Evolutionary conservation across 148 eudicot genomes (phyloP).

Genomic region (Rhododendron griersonianum): DNA sequence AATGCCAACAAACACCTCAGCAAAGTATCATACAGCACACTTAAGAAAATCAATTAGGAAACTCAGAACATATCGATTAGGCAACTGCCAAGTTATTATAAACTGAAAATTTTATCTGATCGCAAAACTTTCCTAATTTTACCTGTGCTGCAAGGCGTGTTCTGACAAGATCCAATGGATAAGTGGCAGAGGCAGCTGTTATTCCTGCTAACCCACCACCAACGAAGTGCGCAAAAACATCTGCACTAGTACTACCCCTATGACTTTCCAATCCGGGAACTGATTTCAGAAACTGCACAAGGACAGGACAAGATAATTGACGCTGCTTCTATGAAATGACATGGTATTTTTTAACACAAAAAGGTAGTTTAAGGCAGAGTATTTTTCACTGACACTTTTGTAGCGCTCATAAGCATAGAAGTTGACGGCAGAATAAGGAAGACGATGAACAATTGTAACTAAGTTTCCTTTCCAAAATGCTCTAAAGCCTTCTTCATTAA

Average conservation of each 20-base stretch:
- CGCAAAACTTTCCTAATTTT: neutral
- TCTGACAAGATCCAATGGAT: constrained; percentile 56
- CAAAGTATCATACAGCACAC: neutral
- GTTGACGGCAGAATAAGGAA: constrained; percentile 80
- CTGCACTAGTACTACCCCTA: constrained; percentile 31
- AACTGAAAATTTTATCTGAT: neutral
- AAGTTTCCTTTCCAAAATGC: constrained; percentile 95
- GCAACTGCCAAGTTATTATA: neutral
- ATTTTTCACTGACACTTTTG: constrained; percentile 56
- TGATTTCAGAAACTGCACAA: constrained; percentile 44
- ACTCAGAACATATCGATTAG: neutral
- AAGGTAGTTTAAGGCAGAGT: neutral
- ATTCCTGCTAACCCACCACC: constrained; percentile 86
- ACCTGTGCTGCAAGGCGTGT: constrained; percentile 61
- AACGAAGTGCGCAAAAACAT: constrained; percentile 51
- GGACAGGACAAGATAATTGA: constrained; percentile 2
- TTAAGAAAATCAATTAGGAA: neutral
- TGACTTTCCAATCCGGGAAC: constrained; percentile 40
- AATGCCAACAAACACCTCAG: neutral
- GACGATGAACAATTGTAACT: constrained; percentile 81
- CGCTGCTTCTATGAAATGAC: neutral
- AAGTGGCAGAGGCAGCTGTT: constrained; percentile 66
- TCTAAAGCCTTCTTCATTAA: constrained; percentile 73
- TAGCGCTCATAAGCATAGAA: constrained; percentile 77
- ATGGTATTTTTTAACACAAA: neutral